phyloP scores from a whole-genome alignment of 495 filamentous ascomycete genomes.

The Podospora sp. region DNA sequence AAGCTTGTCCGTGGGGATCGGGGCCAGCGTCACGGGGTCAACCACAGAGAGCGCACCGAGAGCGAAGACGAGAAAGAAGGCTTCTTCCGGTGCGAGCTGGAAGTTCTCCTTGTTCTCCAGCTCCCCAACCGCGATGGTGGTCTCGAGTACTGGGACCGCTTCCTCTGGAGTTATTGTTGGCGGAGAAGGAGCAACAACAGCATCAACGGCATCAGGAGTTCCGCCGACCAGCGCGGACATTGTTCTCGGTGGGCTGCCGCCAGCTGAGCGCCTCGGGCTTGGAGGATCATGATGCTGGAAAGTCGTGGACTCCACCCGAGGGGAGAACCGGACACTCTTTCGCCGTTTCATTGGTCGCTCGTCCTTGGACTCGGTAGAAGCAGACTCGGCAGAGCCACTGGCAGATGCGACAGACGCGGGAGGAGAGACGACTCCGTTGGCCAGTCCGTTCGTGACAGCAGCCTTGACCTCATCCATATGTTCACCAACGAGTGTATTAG shows the following conservation, averaged over 20 bases:
- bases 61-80: constrained; percentile 85
- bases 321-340: constrained; percentile 68
- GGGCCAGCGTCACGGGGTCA: constrained; percentile 54
- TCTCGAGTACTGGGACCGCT: background rate
- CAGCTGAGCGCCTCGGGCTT: constrained; percentile 31
- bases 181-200: background rate
- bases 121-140: constrained; percentile 17
- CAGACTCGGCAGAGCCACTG: constrained; percentile 7
- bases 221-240: background rate
- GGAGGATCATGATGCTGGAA: constrained; percentile 54
- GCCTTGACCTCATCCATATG: constrained; percentile 3
- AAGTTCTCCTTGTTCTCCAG: constrained; percentile 85
- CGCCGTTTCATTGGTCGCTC: constrained; percentile 37
- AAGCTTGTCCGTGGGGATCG: constrained; percentile 55
- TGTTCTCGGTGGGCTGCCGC: constrained; percentile 1
- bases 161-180: background rate
- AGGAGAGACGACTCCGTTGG: constrained; percentile 14
- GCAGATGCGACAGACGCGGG: constrained; percentile 7
- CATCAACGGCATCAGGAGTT: background rate
- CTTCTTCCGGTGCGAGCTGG: constrained; percentile 86
- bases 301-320: constrained; percentile 59
- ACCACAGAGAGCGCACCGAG: constrained; percentile 75
- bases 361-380: background rate
- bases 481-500: background rate
- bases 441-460: background rate